Base-by-base conservation (phyloP, 345 rosid genomes). In the Jatropha curcas region DNA sequence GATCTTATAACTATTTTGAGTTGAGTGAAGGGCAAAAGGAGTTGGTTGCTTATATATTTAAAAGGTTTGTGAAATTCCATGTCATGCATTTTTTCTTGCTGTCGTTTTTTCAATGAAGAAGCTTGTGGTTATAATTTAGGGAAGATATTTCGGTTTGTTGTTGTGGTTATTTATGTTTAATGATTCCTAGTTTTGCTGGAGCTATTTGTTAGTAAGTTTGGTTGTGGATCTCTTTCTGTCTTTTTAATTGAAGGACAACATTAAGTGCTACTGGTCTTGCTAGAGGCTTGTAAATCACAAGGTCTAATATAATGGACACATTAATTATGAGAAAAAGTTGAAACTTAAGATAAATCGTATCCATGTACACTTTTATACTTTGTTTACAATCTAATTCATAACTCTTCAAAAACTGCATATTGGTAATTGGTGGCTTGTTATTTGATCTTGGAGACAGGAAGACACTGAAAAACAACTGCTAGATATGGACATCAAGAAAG, bases 401-500 rank as follows among this genome's bases (percentile, higher is more conserved):
- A 20, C n/a, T 34, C 43, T 60, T 60, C 65, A 60, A n/a, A 34
- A 60, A 10, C 65, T 60, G 34, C 24, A 60, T 31, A 60, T 33
- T 35, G 46, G 27, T 33, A 33, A 19, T n/a, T 60, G 65, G 2
- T 19, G 27, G 41, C 9, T 27, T 52, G 58, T 4, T 35, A n/a
- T 12, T 33, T 60, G 65, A 60, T 60, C 12, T 1, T 34, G 43
- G 52, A 55, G 62, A 37, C 39, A 51, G 16, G 2, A 56, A 3
- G 63, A 33, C 11, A 59, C 4, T 56, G 53, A 57, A 28, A 17
- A 37, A 27, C 19, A 8, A 25, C 63, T 24, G 35, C 51, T 24
- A 24, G 52, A 48, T 57, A 56, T 35, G 25, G 72, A 56, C 30
- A 37, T 20, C 62, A 53, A 17, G 20, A 37, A 24, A 4, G 62